Conservation (phyloP, 495 filamentous ascomycete genomes). For the Penicillium alfredii region DNA sequence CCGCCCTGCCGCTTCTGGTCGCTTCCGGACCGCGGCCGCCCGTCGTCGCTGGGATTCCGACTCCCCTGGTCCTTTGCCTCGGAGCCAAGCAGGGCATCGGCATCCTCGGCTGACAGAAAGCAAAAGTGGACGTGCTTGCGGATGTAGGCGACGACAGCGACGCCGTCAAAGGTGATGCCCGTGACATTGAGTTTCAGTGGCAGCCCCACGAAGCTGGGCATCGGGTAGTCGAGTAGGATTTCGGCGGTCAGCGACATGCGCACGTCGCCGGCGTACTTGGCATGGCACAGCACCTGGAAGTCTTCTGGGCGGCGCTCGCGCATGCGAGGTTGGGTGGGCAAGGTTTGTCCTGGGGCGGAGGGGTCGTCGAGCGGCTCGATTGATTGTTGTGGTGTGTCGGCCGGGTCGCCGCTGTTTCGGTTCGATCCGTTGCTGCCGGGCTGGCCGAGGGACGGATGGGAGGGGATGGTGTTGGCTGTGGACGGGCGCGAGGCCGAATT, state of each 20-base stretch:
- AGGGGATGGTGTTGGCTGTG: slow-evolving; percentile 34
- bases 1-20: slow-evolving; percentile 56
- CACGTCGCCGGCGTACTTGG: slow-evolving; percentile 79
- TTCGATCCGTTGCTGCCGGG: slow-evolving; percentile 24
- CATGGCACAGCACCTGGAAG: slow-evolving; percentile 83
- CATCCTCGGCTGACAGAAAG: slow-evolving; percentile 85
- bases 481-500: slow-evolving; percentile 40
- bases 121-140: slow-evolving; percentile 77
- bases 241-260: slow-evolving; percentile 84
- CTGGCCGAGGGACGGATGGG: slow-evolving; percentile 29
- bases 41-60: slow-evolving; percentile 20
- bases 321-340: slow-evolving; percentile 35
- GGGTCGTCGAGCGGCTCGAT: slow-evolving; percentile 22
- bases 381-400: slow-evolving; percentile 23
- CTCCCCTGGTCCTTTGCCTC: slow-evolving; percentile 40
- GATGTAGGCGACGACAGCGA: slow-evolving; percentile 86
- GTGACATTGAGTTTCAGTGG: slow-evolving; percentile 90
- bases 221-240: slow-evolving; percentile 93
- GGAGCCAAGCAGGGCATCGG: slow-evolving; percentile 55
- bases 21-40: slow-evolving; percentile 15
- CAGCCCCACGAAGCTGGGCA: slow-evolving; percentile 92
- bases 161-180: slow-evolving; percentile 87
- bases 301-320: slow-evolving; percentile 50
- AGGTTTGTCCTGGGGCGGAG: slow-evolving; percentile 14
- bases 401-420: slow-evolving; percentile 14